Percentiles rank a stretch among this genome's conserved stretches.
phyloP scores from a whole-genome alignment of 2,329 filamentous ascomycete genomes.

The Paracoccidioides brasiliensis region DNA sequence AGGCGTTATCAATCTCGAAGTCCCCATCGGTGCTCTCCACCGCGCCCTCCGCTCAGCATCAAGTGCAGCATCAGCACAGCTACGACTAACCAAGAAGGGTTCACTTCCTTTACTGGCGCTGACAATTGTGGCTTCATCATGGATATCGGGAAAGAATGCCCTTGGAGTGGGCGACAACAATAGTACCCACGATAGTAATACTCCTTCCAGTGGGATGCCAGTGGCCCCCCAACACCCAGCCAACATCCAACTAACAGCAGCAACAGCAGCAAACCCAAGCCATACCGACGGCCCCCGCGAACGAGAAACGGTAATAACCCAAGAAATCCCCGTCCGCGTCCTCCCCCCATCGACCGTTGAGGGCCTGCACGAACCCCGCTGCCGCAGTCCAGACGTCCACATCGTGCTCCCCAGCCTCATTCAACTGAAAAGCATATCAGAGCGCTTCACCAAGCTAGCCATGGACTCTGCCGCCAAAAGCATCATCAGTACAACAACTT shows the following conservation, averaged over 20 bases:
- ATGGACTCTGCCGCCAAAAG: constrained; percentile 22
- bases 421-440: constrained; percentile 85
- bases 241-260: constrained; percentile 16
- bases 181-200: background rate
- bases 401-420: constrained; percentile 77
- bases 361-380: constrained; percentile 82
- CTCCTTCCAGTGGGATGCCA: background rate
- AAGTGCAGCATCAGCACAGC: constrained; percentile 64
- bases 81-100: constrained; percentile 88
- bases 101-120: constrained; percentile 74
- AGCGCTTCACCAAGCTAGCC: constrained; percentile 84
- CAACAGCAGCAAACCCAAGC: constrained; percentile 22
- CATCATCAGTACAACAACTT: constrained; percentile 25
- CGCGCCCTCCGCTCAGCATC: constrained; percentile 83
- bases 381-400: constrained; percentile 84
- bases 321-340: constrained; percentile 91
- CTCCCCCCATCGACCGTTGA: constrained; percentile 74
- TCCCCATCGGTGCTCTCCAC: constrained; percentile 76
- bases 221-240: constrained; percentile 10
- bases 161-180: constrained; percentile 32
- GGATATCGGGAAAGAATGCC: constrained; percentile 40
- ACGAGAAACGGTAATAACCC: constrained; percentile 82
- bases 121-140: constrained; percentile 59
- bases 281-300: constrained; percentile 44
- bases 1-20: constrained; percentile 92